Conservation (phyloP, 208 protist species). For the Trypanosoma congolense region DNA sequence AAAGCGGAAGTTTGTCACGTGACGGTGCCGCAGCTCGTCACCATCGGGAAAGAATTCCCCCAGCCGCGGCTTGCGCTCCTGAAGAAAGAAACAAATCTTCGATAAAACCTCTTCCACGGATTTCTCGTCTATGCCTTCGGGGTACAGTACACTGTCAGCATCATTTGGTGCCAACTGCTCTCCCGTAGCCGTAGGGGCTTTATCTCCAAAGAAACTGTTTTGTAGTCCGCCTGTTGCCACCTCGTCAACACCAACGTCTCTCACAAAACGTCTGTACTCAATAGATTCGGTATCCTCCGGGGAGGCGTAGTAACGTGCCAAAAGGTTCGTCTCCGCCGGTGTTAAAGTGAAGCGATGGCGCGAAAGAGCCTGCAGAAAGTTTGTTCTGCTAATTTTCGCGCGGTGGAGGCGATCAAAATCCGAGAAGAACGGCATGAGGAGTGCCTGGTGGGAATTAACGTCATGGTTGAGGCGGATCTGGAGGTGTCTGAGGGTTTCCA, state of each 20-base stretch:
- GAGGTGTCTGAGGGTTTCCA: slow-evolving; percentile 22
- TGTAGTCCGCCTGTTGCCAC: slow-evolving; percentile 1
- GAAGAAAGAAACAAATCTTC: slow-evolving; percentile 57
- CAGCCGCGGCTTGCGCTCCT: slow-evolving; percentile 60
- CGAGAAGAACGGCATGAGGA: slow-evolving; percentile 79
- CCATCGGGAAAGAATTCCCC: slow-evolving; percentile 82
- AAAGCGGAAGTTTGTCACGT: slow-evolving; percentile 73
- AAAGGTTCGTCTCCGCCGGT: slow-evolving; percentile 28
- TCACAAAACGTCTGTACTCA: slow-evolving; percentile 68
- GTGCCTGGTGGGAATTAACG: slow-evolving; percentile 51
- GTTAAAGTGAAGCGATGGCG: slow-evolving; percentile 60
- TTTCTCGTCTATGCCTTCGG: slow-evolving; percentile 12
- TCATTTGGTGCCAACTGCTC: background rate
- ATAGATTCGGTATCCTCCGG: slow-evolving; percentile 35
- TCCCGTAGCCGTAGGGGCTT: background rate
- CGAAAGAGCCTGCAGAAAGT: slow-evolving; percentile 63
- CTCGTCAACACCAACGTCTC: slow-evolving; percentile 54
- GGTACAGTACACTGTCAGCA: background rate
- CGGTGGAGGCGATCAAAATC: slow-evolving; percentile 79
- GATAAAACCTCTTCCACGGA: slow-evolving; percentile 40
- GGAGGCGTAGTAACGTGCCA: slow-evolving; percentile 47
- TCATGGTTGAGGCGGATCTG: slow-evolving; percentile 51
- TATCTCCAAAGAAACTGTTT: slow-evolving; percentile 3
- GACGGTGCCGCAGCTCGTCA: slow-evolving; percentile 78
- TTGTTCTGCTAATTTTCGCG: slow-evolving; percentile 51